phyloP scores from a whole-genome alignment of 306 rosid genomes.

The Cucurbita ficifolia region DNA sequence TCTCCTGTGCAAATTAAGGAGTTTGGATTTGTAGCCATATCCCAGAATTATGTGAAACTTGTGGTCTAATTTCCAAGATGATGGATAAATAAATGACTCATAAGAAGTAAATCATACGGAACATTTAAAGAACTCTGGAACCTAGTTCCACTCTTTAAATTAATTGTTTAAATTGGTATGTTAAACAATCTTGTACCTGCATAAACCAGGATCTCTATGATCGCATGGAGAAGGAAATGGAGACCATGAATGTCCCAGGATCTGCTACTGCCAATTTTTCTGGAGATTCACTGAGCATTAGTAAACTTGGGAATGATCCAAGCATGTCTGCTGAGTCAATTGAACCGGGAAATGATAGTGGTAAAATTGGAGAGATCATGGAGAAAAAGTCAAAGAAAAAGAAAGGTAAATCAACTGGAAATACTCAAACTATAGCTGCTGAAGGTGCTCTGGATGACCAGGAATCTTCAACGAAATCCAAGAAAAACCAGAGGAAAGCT shows the following conservation, averaged over 20 bases:
- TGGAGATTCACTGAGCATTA: constrained; percentile 28
- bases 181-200: constrained; percentile 5
- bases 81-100: neutral
- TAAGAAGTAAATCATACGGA: neutral
- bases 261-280: constrained; percentile 27
- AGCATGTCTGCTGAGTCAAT: constrained; percentile 39
- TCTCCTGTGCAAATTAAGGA: neutral
- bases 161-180: neutral
- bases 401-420: constrained; percentile 53
- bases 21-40: neutral
- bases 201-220: constrained; percentile 55
- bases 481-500: constrained; percentile 76
- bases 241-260: constrained; percentile 38
- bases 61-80: neutral
- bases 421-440: constrained; percentile 20
- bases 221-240: constrained; percentile 66
- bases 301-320: constrained; percentile 36
- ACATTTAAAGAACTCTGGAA: neutral
- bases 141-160: neutral
- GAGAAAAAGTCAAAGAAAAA: constrained; percentile 81
- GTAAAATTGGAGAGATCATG: constrained; percentile 31
- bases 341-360: constrained; percentile 34
- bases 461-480: constrained; percentile 55
- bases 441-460: constrained; percentile 58
- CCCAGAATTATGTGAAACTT: neutral